These are phyloP conservation scores for Flaveria brownii DNA, from an alignment of 129 eudicot species.

Conservation along the genomic window DNA sequence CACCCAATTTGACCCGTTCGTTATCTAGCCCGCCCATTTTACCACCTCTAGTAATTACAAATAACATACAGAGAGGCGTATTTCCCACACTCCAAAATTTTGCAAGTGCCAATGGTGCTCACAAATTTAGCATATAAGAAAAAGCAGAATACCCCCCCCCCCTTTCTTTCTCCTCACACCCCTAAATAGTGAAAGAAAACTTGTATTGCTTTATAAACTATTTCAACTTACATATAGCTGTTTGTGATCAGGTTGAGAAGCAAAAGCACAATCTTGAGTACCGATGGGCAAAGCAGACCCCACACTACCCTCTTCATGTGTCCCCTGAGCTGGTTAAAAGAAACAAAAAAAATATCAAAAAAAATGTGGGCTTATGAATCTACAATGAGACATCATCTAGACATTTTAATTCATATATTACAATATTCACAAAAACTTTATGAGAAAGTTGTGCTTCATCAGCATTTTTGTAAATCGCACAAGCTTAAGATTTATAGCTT, in stretches of 20 bases:
- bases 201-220: neutral
- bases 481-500: neutral
- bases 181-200: too few relatives aligned
- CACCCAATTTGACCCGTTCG: neutral
- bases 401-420: neutral
- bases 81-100: too few relatives aligned
- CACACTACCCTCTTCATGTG: slow-evolving; percentile 45
- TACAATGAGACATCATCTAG: neutral
- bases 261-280: slow-evolving; percentile 39
- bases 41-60: neutral
- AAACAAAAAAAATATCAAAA: neutral
- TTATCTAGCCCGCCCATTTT: neutral
- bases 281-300: slow-evolving; percentile 40
- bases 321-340: slow-evolving; percentile 36
- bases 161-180: too few relatives aligned
- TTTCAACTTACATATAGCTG: slow-evolving; percentile 45
- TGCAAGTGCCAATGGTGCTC: neutral
- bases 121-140: neutral
- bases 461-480: too few relatives aligned
- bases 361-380: neutral
- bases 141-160: neutral
- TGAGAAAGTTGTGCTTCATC: neutral
- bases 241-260: slow-evolving; percentile 39
- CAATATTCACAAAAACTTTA: neutral
- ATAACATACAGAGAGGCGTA: neutral